A percentile compares a stretch with the other conserved stretches of the same genome.
These are phyloP conservation scores for Iberis pinnata DNA, from an alignment of 345 rosid genomes.

Conservation along the genomic window DNA sequence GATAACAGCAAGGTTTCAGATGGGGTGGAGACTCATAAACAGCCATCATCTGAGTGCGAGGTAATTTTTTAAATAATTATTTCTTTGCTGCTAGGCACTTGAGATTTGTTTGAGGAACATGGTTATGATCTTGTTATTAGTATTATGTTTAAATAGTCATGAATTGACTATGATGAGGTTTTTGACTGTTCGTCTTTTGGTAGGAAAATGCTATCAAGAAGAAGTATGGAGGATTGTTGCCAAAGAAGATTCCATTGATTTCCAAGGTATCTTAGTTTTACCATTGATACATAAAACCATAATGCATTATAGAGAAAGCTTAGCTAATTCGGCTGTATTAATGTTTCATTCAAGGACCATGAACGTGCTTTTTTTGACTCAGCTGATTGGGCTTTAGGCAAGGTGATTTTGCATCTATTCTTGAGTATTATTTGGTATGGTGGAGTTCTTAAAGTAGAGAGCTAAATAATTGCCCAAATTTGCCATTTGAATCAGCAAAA, in stretches of 20 bases:
- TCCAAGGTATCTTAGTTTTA: slow-evolving; percentile 46
- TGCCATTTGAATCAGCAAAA: slow-evolving; percentile 43
- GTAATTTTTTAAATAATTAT: slow-evolving; percentile 26
- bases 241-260: slow-evolving; percentile 68
- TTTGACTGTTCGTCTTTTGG: not conserved
- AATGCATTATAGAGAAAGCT: slow-evolving; percentile 6
- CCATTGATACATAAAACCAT: not conserved
- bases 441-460: no score
- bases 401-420: slow-evolving; percentile 36
- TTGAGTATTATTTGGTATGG: not conserved
- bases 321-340: slow-evolving; percentile 6
- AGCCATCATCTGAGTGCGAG: slow-evolving; percentile 43
- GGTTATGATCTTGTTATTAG: not conserved
- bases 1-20: no score
- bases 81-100: not conserved
- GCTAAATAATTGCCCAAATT: slow-evolving; percentile 3
- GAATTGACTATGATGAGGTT: not conserved
- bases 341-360: slow-evolving; percentile 49
- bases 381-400: slow-evolving; percentile 91
- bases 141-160: not conserved
- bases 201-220: slow-evolving; percentile 61
- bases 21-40: no score
- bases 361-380: slow-evolving; percentile 87
- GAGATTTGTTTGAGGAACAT: not conserved
- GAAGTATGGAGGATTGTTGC: slow-evolving; percentile 64